Percentiles rank a stretch among this genome's conserved stretches.
phyloP scores from a whole-genome alignment of 140 eudicot species.

The Cichorium intybus region DNA sequence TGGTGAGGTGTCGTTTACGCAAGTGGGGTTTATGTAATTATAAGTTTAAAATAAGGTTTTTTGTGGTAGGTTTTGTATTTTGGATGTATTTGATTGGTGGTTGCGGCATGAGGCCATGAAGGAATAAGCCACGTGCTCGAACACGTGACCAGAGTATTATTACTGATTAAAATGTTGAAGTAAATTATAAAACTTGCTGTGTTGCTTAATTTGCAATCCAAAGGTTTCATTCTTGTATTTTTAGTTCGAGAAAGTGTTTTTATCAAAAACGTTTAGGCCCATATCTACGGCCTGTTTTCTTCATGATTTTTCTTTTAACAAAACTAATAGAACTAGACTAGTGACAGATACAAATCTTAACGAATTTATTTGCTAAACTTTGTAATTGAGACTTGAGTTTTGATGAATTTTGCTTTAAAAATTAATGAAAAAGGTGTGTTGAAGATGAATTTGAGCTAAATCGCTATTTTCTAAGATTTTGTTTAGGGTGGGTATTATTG shows the following conservation, averaged over 20 bases:
- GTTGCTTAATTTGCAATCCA: not conserved
- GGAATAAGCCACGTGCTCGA: slow-evolving; percentile 8
- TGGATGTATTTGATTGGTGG: slow-evolving; percentile 4
- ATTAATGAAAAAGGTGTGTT: not conserved
- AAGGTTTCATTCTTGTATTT: not conserved
- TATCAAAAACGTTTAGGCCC: not conserved
- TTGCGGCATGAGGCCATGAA: not conserved
- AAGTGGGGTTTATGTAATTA: slow-evolving; percentile 28
- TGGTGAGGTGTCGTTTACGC: slow-evolving; percentile 3
- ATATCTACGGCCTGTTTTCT: no score
- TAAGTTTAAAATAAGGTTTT: not conserved
- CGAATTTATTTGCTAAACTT: no score
- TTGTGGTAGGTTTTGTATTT: not conserved
- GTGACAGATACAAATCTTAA: no score
- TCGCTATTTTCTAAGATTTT: not conserved
- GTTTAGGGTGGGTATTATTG: slow-evolving; percentile 8
- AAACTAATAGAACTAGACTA: not conserved
- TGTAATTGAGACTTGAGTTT: no score
- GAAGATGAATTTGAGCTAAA: not conserved
- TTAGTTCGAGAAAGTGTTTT: not conserved
- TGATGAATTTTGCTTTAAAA: no score
- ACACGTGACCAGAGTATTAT: slow-evolving; percentile 3
- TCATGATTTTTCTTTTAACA: not conserved
- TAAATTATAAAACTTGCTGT: no score
- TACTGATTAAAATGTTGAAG: slow-evolving; percentile 12